Evolutionary conservation across 139 green algal genomes (phyloP), one percentile per base, ranked within the genome.

Genomic region (Eudorina sp.): DNA sequence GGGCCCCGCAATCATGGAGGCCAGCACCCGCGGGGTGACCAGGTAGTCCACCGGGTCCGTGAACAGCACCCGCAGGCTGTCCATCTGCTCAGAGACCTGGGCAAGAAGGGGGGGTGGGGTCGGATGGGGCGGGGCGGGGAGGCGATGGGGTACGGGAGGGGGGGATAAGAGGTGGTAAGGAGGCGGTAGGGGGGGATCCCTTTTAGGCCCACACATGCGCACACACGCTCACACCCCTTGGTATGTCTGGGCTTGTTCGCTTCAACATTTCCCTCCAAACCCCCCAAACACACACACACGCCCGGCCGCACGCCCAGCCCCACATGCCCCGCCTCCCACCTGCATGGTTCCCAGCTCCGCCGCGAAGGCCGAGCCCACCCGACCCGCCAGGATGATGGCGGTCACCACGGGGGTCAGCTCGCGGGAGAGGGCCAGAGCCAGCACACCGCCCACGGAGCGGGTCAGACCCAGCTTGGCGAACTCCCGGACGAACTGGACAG

Each of bases 291-390:
- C n/a, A n/a, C n/a, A n/a, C n/a, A n/a, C n/a, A n/a, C n/a, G n/a
- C n/a, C n/a, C 64, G 21, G n/a, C 31, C 64, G 6, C 64, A 9
- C 64, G 6, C 64, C 16, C 64, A 43, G n/a, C 64, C 29, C 64
- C 31, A 11, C 64, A 29, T 18, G 9, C 8, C 64, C 21, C 36
- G 27, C 48, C 48, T 31, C 89, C 0, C 70, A 96, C 96, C 94
- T 98, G 95, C 98, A 99, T 99, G 25, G 98, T 99, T 25, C 98
- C 98, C 72, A 99, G 93, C 94, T 99, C 98, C 23, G 98, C 98
- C 34, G 98, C 98, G 93, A 99, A 99, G 0, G 98, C 97, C 60
- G 91, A 97, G 53, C 98, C 98, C 23, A 99, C 97, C 4, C 98
- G 89, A 3, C 98, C 98, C 16, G 98, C 97, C 55, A 99, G 68